Conservation (phyloP, 179 eudicot genomes). For the Beta macrorhiza region DNA sequence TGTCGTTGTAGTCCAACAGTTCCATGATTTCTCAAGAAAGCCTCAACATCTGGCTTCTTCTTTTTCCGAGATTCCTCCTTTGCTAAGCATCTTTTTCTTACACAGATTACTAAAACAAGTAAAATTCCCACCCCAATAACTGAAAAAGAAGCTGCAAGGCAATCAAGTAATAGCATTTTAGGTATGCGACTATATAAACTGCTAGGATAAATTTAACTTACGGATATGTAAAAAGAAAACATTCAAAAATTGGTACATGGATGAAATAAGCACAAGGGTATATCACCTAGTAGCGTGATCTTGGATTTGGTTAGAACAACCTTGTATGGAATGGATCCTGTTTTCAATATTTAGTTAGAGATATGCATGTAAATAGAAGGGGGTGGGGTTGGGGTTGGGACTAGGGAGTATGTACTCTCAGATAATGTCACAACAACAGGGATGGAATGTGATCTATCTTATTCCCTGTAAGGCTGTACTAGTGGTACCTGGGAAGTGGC, state of each 20-base stretch:
- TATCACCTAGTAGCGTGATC: conserved; percentile 25
- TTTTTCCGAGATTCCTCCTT: neutral
- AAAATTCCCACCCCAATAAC: conserved; percentile 13
- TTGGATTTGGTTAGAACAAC: conserved; percentile 1
- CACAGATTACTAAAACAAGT: conserved; percentile 2
- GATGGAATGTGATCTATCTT: too few relatives aligned
- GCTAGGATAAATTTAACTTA: too few relatives aligned
- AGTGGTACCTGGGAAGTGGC: conserved; percentile 31
- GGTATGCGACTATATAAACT: neutral
- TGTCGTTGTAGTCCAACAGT: conserved; percentile 28
- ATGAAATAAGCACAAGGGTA: neutral
- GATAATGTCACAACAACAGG: too few relatives aligned
- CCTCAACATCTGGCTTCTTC: conserved; percentile 27
- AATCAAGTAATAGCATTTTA: neutral
- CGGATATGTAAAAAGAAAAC: neutral
- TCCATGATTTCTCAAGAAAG: conserved; percentile 31
- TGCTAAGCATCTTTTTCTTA: conserved; percentile 6
- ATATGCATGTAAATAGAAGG: neutral
- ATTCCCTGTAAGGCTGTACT: too few relatives aligned
- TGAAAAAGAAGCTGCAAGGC: conserved; percentile 25
- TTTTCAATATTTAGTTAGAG: conserved; percentile 6
- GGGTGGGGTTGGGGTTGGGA: too few relatives aligned
- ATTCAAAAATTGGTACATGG: neutral
- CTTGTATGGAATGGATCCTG: conserved; percentile 15
- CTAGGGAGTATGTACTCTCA: too few relatives aligned